Base-by-base conservation (phyloP, 192 early-diverging fungal genomes). In the Lobosporangium transversale region DNA sequence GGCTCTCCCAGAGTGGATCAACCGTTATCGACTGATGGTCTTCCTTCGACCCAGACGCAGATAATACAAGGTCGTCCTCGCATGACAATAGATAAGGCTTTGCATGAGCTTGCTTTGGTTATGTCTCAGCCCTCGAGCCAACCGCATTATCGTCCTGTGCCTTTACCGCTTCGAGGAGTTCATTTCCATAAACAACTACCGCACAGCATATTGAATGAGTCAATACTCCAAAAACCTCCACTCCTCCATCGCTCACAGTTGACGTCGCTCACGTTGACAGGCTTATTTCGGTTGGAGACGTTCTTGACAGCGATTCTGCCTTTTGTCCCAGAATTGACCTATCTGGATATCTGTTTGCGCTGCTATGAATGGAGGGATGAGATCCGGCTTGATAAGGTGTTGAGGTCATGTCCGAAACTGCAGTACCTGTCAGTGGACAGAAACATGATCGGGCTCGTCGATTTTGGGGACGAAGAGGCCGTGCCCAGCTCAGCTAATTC, bases 351-450 rank as follows among this genome's bases (percentile, higher is more conserved):
- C 40, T 47, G 27, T 4, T 18, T 61, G 26, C 33, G 58, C 9
- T 54, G 63, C 20, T 57, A 66, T 36, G 63, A 61, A 24, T 54
- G 57, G 67, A 52, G 52, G 51, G 67, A 69, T 43, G 67, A 61
- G 42, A 58, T 69, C 27, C 58, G 45, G 18, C 36, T 61, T 33
- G 67, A 69, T 11, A 60, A 48, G 26, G 42, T 69, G 15, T 42
- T 69, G 44, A 53, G 42, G 32, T 45, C 58, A 20, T 69, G 67
- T 55, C 67, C 58, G 18, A 69, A 69, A 15, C n/a, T 69, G n/a
- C 23, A 58, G 35, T 69, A 69, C 43, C 24, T 69, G 18, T 69
- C 58, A 7, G 43, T 69, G 31, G 67, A 69, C 21, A 32, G 58
- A 14, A 60, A 69, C 52, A 69, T 69, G 67, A 54, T 69, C 17